Evolutionary conservation across 768 basidiomycete species (phyloP).

Genomic region (Russula sp.): DNA sequence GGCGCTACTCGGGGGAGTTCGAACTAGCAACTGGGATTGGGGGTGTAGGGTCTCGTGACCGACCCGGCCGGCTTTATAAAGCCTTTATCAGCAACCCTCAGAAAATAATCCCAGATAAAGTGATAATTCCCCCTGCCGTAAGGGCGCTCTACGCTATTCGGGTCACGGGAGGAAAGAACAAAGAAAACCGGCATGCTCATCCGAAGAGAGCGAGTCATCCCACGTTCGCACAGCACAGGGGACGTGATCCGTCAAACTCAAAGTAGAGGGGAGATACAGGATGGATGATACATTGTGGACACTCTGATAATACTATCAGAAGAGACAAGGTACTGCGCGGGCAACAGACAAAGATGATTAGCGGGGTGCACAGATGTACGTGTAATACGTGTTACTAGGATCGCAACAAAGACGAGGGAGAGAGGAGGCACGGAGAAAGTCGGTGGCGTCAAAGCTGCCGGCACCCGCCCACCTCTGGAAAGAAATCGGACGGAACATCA

Average conservation of each 20-base stretch:
- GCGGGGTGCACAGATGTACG: conserved; percentile 13
- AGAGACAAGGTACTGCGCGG: conserved; percentile 8
- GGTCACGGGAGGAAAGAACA: no score
- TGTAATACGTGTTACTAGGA: conserved; percentile 9
- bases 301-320: conserved; percentile 20
- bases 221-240: neutral
- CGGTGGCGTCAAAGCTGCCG: conserved; percentile 22
- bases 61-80: no score
- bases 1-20: no score
- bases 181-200: neutral
- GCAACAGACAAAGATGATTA: conserved; percentile 9
- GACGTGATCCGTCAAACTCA: neutral
- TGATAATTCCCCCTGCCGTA: no score
- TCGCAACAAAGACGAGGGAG: neutral
- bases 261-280: neutral
- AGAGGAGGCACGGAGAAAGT: conserved; percentile 17
- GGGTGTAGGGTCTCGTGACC: no score
- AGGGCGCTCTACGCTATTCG: neutral
- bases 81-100: no score
- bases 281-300: conserved; percentile 22
- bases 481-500: conserved; percentile 1
- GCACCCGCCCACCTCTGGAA: conserved; percentile 70
- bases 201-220: neutral
- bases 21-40: no score
- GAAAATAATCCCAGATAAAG: no score